A percentile compares a stretch with the other conserved stretches of the same genome.
Evolutionary conservation across 2,329 filamentous ascomycete genomes (phyloP).

Genomic region (Sarocladium brachiariae): DNA sequence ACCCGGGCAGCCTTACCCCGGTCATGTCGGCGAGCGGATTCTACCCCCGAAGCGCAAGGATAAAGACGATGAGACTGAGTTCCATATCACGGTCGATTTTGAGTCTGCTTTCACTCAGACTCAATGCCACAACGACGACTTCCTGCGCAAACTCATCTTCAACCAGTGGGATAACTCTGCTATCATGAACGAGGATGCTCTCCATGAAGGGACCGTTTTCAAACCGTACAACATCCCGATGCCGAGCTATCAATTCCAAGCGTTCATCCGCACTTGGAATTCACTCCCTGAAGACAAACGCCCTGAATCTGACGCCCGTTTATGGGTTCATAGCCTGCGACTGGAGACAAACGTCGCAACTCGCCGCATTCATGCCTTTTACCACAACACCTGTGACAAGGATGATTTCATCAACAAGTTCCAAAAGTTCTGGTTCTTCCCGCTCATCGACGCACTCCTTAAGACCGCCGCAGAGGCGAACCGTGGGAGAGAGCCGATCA

Average conservation of each 20-base stretch:
- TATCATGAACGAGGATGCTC: slow-evolving; percentile 10
- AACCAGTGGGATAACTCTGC: slow-evolving; percentile 31
- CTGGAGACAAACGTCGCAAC: slow-evolving; percentile 19
- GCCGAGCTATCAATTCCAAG: slow-evolving; percentile 13
- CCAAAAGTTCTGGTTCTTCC: slow-evolving; percentile 16
- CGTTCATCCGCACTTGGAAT: slow-evolving; percentile 12
- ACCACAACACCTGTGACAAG: slow-evolving; percentile 20
- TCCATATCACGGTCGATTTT: slow-evolving; percentile 12
- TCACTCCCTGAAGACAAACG: slow-evolving; percentile 8
- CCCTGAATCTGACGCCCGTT: neutral
- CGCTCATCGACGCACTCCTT: slow-evolving; percentile 13
- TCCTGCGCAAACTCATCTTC: slow-evolving; percentile 36
- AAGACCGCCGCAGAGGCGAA: neutral
- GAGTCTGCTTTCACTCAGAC: slow-evolving; percentile 37
- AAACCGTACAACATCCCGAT: slow-evolving; percentile 17
- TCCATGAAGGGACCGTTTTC: slow-evolving; percentile 11
- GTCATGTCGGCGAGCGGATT: neutral
- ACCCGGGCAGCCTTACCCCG: neutral
- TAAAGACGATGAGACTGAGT: slow-evolving; percentile 13
- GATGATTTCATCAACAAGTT: slow-evolving; percentile 16
- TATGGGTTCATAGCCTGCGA: slow-evolving; percentile 14
- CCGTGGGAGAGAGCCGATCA: slow-evolving; percentile 11
- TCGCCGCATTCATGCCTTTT: slow-evolving; percentile 17
- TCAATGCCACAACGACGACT: slow-evolving; percentile 40
- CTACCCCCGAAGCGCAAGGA: neutral